A percentile compares a stretch with the other conserved stretches of the same genome.
Evolutionary conservation across 202 grass and related monocot genomes (phyloP).

Genomic region (Miscanthus sacchariflorus): DNA sequence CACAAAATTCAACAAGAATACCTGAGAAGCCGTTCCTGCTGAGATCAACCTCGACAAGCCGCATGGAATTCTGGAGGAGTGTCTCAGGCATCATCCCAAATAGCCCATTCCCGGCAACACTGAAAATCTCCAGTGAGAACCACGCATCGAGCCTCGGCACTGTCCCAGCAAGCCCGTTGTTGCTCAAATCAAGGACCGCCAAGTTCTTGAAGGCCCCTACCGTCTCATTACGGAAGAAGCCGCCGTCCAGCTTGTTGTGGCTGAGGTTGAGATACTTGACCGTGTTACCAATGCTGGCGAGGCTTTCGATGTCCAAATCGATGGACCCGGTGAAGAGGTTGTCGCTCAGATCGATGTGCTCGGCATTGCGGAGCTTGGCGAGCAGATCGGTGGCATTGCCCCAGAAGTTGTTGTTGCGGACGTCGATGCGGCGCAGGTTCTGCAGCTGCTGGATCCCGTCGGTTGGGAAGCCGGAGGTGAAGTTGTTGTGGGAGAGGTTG

Average conservation of each 20-base stretch:
- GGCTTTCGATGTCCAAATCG: conserved; percentile 54
- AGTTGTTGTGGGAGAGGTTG: conserved; percentile 91
- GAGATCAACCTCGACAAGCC: conserved; percentile 83
- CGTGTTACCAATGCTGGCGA: conserved; percentile 84
- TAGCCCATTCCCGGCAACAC: conserved; percentile 62
- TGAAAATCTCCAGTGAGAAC: conserved; percentile 80
- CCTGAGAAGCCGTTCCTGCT: conserved; percentile 91
- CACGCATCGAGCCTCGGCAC: conserved; percentile 68
- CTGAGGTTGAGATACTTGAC: conserved; percentile 96
- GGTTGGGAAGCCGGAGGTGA: conserved; percentile 79
- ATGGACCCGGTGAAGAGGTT: conserved; percentile 77
- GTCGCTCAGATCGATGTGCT: conserved; percentile 83
- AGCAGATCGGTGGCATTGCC: conserved; percentile 75
- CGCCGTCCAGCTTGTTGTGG: conserved; percentile 70
- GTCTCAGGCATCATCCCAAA: conserved; percentile 72
- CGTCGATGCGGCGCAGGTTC: conserved; percentile 88
- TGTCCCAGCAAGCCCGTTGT: conserved; percentile 72
- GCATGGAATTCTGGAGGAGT: conserved; percentile 74
- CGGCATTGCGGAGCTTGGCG: conserved; percentile 70
- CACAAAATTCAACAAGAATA: conserved; percentile 41
- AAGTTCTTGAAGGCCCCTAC: conserved; percentile 86
- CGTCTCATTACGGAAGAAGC: conserved; percentile 70
- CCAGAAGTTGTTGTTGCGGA: conserved; percentile 84
- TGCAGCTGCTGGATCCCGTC: conserved; percentile 84
- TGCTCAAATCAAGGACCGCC: conserved; percentile 81